Evolutionary conservation across 2,329 filamentous ascomycete species (phyloP).

Genomic region (Colletotrichum tamarilloi): DNA sequence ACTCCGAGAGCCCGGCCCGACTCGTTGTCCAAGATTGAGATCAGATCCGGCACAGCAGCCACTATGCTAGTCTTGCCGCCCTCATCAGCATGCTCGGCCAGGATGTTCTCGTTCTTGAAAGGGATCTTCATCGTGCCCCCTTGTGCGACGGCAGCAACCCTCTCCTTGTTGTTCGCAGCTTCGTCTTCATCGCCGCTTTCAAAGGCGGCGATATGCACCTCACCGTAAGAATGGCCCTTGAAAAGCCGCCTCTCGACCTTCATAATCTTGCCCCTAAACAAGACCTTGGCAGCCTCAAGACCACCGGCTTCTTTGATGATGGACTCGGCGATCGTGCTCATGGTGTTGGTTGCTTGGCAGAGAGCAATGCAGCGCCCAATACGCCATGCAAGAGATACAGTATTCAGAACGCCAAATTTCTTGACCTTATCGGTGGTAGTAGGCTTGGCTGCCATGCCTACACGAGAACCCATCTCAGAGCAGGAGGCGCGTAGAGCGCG

Average conservation of each 20-base stretch:
- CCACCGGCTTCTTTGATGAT: slow-evolving; percentile 71
- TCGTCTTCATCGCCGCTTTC: slow-evolving; percentile 39
- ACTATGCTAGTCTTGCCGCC: slow-evolving; percentile 49
- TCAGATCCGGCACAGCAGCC: slow-evolving; percentile 67
- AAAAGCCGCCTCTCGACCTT: slow-evolving; percentile 60
- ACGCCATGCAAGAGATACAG: slow-evolving; percentile 31
- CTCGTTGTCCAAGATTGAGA: slow-evolving; percentile 65
- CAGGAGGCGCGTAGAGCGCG: slow-evolving; percentile 52
- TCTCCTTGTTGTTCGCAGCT: neutral
- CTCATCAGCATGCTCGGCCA: slow-evolving; percentile 53
- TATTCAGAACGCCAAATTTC: slow-evolving; percentile 31
- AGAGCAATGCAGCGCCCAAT: slow-evolving; percentile 23
- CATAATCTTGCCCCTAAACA: slow-evolving; percentile 73
- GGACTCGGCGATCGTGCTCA: slow-evolving; percentile 65
- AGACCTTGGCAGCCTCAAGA: slow-evolving; percentile 59
- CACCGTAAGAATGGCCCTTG: slow-evolving; percentile 61
- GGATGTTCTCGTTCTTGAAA: slow-evolving; percentile 60
- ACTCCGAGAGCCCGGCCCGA: slow-evolving; percentile 67
- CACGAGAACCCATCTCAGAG: slow-evolving; percentile 48
- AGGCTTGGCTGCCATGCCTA: slow-evolving; percentile 32
- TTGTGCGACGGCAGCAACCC: slow-evolving; percentile 18
- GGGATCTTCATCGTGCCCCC: slow-evolving; percentile 40
- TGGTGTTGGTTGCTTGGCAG: slow-evolving; percentile 49
- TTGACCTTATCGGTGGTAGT: slow-evolving; percentile 38
- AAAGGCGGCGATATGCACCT: slow-evolving; percentile 45